Evolutionary conservation across 805 yeast genomes (phyloP).

Genomic region (Cyberlindnera mississippiensis): DNA sequence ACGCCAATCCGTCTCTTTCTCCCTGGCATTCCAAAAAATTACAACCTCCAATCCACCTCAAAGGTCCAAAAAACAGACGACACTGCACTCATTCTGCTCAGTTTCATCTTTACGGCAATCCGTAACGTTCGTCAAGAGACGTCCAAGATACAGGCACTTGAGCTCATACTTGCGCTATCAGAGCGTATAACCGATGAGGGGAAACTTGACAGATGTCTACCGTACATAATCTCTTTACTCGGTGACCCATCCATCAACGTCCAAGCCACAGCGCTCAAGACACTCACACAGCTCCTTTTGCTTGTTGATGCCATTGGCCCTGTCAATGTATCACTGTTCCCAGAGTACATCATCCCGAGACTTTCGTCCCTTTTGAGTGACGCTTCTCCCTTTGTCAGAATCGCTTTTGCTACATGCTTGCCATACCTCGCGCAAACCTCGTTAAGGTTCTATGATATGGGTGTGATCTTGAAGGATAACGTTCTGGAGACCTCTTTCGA

Average conservation of each 20-base stretch:
- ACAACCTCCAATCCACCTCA: constrained; percentile 38
- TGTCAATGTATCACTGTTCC: constrained; percentile 69
- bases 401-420: constrained; percentile 66
- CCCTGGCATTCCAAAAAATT: constrained; percentile 47
- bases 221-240: constrained; percentile 68
- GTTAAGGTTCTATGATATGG: constrained; percentile 57
- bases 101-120: constrained; percentile 54
- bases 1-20: constrained; percentile 43
- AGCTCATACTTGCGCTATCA: constrained; percentile 68
- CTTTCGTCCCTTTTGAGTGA: constrained; percentile 41
- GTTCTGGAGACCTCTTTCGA: constrained; percentile 34
- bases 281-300: constrained; percentile 62
- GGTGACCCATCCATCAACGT: constrained; percentile 67
- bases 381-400: constrained; percentile 47
- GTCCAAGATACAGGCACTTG: constrained; percentile 66
- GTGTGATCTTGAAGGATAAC: constrained; percentile 42
- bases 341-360: constrained; percentile 79
- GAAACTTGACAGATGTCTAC: constrained; percentile 81
- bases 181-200: constrained; percentile 78
- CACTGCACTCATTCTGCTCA: constrained; percentile 54
- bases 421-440: constrained; percentile 70
- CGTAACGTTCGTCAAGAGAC: constrained; percentile 57
- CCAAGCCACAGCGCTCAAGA: constrained; percentile 59
- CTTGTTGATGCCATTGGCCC: constrained; percentile 66
- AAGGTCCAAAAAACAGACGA: constrained; percentile 33